Evolutionary conservation across 768 basidiomycete genomes (phyloP).

Genomic region (Rhodotorula toruloides): DNA sequence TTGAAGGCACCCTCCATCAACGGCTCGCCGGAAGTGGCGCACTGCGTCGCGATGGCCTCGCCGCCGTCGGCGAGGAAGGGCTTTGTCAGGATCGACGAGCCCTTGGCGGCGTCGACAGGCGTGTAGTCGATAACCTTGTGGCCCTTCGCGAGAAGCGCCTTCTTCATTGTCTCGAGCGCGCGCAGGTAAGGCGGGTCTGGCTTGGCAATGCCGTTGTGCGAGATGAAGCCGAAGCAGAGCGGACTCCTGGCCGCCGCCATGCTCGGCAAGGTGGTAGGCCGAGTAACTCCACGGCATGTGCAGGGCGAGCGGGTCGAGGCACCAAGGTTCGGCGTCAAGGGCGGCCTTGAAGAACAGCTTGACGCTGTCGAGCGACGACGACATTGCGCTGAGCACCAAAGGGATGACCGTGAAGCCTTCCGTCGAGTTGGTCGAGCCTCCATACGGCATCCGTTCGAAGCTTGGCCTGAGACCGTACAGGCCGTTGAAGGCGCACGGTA

Average conservation of each 20-base stretch:
- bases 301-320: constrained; percentile 58
- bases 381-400: constrained; percentile 71
- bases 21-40: constrained; percentile 53
- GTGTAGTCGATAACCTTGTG: constrained; percentile 68
- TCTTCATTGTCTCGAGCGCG: constrained; percentile 57
- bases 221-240: constrained; percentile 57
- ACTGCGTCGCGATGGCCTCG: constrained; percentile 50
- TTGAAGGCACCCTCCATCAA: constrained; percentile 53
- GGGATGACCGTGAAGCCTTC: constrained; percentile 64
- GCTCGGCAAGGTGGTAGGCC: constrained; percentile 59
- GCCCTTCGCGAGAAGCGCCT: constrained; percentile 59
- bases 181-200: constrained; percentile 65
- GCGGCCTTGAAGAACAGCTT: constrained; percentile 64
- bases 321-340: constrained; percentile 60
- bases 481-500: constrained; percentile 64
- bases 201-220: constrained; percentile 57
- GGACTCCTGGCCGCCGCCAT: constrained; percentile 53
- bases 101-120: constrained; percentile 55
- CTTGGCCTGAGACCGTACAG: constrained; percentile 68
- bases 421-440: constrained; percentile 59
- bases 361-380: constrained; percentile 58
- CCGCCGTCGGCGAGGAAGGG: too few species aligned
- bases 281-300: constrained; percentile 61
- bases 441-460: constrained; percentile 62
- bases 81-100: constrained; percentile 49